Conservation (phyloP, 2,329 filamentous ascomycete genomes). For the Xylariaceae sp. region DNA sequence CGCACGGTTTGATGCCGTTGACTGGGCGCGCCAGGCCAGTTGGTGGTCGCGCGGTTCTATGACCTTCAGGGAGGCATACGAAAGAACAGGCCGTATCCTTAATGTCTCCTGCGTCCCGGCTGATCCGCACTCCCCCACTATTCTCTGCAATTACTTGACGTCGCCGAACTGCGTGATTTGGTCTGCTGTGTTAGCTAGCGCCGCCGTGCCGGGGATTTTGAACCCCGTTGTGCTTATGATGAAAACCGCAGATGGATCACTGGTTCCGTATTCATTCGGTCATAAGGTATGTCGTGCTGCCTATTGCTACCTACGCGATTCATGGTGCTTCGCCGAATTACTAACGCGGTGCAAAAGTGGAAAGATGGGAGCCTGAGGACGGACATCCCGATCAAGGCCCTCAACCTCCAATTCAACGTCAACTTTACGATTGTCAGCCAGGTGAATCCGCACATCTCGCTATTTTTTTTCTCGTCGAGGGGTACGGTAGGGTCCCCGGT, state of each 20-base stretch:
- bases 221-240: slow-evolving; percentile 94
- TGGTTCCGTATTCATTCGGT: slow-evolving; percentile 90
- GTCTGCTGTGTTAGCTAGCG: slow-evolving; percentile 92
- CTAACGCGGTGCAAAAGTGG: slow-evolving; percentile 50
- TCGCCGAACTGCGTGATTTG: slow-evolving; percentile 96
- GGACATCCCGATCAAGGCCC: slow-evolving; percentile 88
- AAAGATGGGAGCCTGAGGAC: slow-evolving; percentile 94
- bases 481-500: slow-evolving; percentile 90
- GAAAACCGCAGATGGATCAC: slow-evolving; percentile 70
- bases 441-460: slow-evolving; percentile 96
- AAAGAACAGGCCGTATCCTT: slow-evolving; percentile 86
- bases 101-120: slow-evolving; percentile 96
- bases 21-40: slow-evolving; percentile 78
- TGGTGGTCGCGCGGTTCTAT: slow-evolving; percentile 92
- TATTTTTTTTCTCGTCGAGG: slow-evolving; percentile 96
- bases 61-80: slow-evolving; percentile 92
- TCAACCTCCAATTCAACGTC: slow-evolving; percentile 97
- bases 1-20: slow-evolving; percentile 86
- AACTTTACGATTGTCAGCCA: slow-evolving; percentile 88
- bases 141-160: slow-evolving; percentile 92
- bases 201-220: slow-evolving; percentile 90
- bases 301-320: background rate
- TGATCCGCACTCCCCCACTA: slow-evolving; percentile 87
- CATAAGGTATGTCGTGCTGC: slow-evolving; percentile 56
- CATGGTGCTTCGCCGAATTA: background rate